Conservation (phyloP, 1,139 yeast genomes). For the Saccharomyces hybrid region DNA sequence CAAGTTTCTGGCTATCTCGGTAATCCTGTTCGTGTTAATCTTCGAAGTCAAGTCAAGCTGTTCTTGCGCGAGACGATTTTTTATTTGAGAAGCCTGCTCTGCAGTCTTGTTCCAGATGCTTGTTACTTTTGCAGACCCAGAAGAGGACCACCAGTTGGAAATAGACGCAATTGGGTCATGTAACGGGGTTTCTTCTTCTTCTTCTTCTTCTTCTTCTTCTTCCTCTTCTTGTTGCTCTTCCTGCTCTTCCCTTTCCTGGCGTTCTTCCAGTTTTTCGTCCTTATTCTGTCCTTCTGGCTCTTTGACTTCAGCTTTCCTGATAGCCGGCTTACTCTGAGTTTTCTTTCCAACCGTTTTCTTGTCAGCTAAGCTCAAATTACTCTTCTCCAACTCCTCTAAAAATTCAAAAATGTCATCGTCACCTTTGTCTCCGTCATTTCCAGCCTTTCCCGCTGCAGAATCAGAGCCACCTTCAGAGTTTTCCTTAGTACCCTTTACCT, state of each 20-base stretch:
- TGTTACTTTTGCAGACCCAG: constrained; percentile 70
- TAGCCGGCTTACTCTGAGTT: constrained; percentile 18
- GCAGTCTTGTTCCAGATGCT: constrained; percentile 52
- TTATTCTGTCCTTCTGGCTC: constrained; percentile 7
- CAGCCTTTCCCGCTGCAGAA: constrained; percentile 23
- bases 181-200: constrained; percentile 25
- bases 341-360: constrained; percentile 10
- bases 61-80: constrained; percentile 24
- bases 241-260: constrained; percentile 1
- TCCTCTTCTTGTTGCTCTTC: constrained; percentile 6
- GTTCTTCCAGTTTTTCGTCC: constrained; percentile 6
- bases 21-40: constrained; percentile 32
- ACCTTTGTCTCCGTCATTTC: constrained; percentile 35
- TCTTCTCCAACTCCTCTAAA: constrained; percentile 66
- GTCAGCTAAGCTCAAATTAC: constrained; percentile 23
- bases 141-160: constrained; percentile 74
- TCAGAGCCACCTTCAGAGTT: constrained; percentile 13
- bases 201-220: constrained; percentile 12
- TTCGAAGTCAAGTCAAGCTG: constrained; percentile 35
- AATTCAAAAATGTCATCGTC: constrained; percentile 79
- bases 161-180: constrained; percentile 64
- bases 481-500: constrained; percentile 12
- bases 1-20: constrained; percentile 28
- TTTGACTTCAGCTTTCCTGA: constrained; percentile 7
- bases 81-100: constrained; percentile 30